These are phyloP conservation scores for Neocucurbitaria cava DNA, from an alignment of 2,329 filamentous ascomycete genomes.

Conservation along the genomic window DNA sequence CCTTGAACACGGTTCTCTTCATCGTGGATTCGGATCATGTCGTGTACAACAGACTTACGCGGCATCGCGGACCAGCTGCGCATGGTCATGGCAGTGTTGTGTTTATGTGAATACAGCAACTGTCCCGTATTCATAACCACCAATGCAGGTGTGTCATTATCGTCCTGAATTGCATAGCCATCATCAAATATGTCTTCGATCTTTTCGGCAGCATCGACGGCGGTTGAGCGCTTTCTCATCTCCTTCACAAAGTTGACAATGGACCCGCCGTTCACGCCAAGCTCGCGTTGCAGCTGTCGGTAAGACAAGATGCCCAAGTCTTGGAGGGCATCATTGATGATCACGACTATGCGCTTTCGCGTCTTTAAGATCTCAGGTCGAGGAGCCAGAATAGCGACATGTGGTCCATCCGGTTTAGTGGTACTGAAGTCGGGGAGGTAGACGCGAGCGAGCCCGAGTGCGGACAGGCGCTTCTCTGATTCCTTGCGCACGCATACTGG, in stretches of 20 bases:
- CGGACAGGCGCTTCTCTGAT: conserved; percentile 67
- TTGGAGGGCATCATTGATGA: conserved; percentile 80
- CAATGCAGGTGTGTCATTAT: conserved; percentile 60
- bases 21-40: conserved; percentile 59
- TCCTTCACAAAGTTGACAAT: conserved; percentile 68
- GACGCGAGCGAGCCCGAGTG: conserved; percentile 65
- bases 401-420: conserved; percentile 54
- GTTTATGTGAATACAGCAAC: conserved; percentile 75
- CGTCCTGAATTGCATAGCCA: conserved; percentile 20
- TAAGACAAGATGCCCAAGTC: conserved; percentile 79
- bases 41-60: conserved; percentile 66
- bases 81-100: conserved; percentile 65
- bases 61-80: conserved; percentile 65
- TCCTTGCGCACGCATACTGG: conserved; percentile 69
- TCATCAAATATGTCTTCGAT: conserved; percentile 26
- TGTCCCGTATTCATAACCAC: conserved; percentile 82
- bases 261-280: conserved; percentile 75
- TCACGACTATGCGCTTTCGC: conserved; percentile 70
- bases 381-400: conserved; percentile 74
- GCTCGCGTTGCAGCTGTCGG: conserved; percentile 67
- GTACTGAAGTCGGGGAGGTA: conserved; percentile 66
- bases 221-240: conserved; percentile 43
- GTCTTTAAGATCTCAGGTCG: conserved; percentile 57
- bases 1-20: conserved; percentile 67
- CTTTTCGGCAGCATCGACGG: conserved; percentile 10